Evolutionary conservation across 495 filamentous ascomycete species (phyloP).

Genomic region (Penicillium macrosclerotiorum): DNA sequence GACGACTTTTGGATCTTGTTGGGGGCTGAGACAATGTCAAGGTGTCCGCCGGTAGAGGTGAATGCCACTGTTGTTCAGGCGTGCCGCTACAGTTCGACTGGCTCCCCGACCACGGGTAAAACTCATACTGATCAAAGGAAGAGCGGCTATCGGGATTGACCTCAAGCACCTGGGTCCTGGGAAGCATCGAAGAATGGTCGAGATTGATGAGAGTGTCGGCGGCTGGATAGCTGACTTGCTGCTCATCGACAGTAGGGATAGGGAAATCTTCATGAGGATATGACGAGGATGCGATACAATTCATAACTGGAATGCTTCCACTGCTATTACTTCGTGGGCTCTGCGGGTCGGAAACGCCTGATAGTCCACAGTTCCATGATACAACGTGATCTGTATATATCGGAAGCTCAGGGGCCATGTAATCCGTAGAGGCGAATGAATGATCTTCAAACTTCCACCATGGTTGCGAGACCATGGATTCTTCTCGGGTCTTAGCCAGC

Average conservation of each 20-base stretch:
- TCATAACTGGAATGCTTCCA: constrained; percentile 15
- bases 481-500: constrained; percentile 2
- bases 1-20: constrained; percentile 4
- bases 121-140: constrained; percentile 14
- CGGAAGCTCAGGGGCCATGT: constrained; percentile 5
- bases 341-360: constrained; percentile 20
- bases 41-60: constrained; percentile 4
- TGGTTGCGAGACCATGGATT: not conserved
- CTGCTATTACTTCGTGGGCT: constrained; percentile 20
- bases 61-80: constrained; percentile 13
- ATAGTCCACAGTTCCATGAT: constrained; percentile 21
- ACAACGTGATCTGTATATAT: constrained; percentile 10
- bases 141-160: constrained; percentile 8
- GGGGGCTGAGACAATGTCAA: not conserved
- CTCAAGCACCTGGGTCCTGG: constrained; percentile 2
- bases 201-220: constrained; percentile 14
- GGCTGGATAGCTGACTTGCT: constrained; percentile 15
- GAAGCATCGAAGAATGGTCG: constrained; percentile 9
- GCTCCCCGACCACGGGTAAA: constrained; percentile 12
- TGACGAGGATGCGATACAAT: constrained; percentile 20
- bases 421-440: constrained; percentile 3
- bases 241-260: constrained; percentile 6
- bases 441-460: constrained; percentile 11
- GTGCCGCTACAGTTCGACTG: constrained; percentile 18
- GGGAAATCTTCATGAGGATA: constrained; percentile 21